Percentiles rank a stretch among this genome's conserved stretches.
These are phyloP conservation scores for Magnolia kwangsiensis DNA, from an alignment of 164 flowering plant species.

Conservation along the genomic window DNA sequence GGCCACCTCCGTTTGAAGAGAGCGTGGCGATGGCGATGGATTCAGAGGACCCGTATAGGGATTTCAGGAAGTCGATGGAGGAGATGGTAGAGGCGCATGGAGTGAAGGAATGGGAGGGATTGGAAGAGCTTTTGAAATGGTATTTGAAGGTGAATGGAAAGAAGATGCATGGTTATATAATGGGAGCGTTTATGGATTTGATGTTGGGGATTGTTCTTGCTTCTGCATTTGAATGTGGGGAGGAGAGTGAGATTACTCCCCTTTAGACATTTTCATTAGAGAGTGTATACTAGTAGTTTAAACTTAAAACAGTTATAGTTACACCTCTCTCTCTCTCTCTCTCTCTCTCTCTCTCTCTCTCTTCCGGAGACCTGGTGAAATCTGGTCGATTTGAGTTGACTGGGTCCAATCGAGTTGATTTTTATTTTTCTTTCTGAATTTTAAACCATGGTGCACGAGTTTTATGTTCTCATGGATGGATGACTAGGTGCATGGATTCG, in stretches of 20 bases:
- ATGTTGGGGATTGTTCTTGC: slow-evolving; percentile 38
- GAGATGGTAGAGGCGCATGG: slow-evolving; percentile 84
- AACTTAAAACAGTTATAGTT: not conserved
- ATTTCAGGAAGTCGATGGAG: slow-evolving; percentile 76
- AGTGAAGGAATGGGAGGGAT: slow-evolving; percentile 58
- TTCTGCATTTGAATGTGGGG: slow-evolving; percentile 9
- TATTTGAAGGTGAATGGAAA: slow-evolving; percentile 66
- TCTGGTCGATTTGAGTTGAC: no score
- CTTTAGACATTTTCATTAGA: slow-evolving; percentile 13
- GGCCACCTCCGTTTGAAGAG: slow-evolving; percentile 33
- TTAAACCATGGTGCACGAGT: no score
- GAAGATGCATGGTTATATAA: slow-evolving; percentile 56
- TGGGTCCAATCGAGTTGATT: no score
- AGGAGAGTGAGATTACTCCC: not conserved
- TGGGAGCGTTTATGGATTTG: slow-evolving; percentile 81
- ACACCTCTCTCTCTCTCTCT: not conserved
- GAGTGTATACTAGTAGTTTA: slow-evolving; percentile 19
- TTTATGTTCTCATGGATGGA: no score
- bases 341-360: slow-evolving; percentile 11
- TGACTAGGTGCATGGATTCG: no score
- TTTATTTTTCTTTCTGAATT: no score
- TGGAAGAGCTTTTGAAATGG: slow-evolving; percentile 66
- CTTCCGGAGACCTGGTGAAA: not conserved
- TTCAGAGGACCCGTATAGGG: slow-evolving; percentile 63
- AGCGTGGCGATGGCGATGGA: slow-evolving; percentile 60